Base-by-base conservation (phyloP, 2,329 filamentous ascomycete species). In the Aspergillus phoenicis region DNA sequence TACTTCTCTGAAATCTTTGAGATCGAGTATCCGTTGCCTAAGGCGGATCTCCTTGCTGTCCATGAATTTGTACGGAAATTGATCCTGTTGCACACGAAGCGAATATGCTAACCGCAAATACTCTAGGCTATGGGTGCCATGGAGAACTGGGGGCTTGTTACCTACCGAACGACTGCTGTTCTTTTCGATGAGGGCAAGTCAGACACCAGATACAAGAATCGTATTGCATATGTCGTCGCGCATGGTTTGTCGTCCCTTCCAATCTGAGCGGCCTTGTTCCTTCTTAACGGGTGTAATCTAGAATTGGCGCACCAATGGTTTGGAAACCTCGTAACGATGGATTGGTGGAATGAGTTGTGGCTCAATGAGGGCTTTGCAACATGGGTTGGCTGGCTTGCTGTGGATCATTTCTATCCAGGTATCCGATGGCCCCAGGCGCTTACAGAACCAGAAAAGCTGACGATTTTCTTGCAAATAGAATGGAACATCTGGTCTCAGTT, bases 401-500 rank as follows among this genome's bases (percentile, higher is more conserved):
- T 93, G 61, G 91, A 98, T 73, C 86, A 96, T 73, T 87, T 98
- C 58, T 91, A 98, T 77, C 95, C 95, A 3, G 83, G 84, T 85
- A 77, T 65, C 77, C 66, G 22, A 49, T 20, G 6, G 15, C 30
- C 52, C 30, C 58, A 20, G 1, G 10, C 30, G 38, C 15, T 11
- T n/a, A 41, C 8, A 7, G 47, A 47, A 17, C 2, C 20, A 20
- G 20, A 28, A 30, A 4, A 52, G 24, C 36, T 59, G n/a, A 55
- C 45, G 68, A 75, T 64, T 74, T 59, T 6, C 43, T 41, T 26
- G 49, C 39, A 49, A 60, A 30, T 63, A 85, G 94, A 97, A 68
- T 98, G 95, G 94, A 89, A 98, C 70, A 90, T 98, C 33, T 99
- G 95, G 95, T 89, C 91, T 61, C 93, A 97, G 80, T 99, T 97